Percentiles rank a stretch among this genome's conserved stretches.
Conservation (phyloP, 75 land plant genomes). For the Selaginella moellendorffii region DNA sequence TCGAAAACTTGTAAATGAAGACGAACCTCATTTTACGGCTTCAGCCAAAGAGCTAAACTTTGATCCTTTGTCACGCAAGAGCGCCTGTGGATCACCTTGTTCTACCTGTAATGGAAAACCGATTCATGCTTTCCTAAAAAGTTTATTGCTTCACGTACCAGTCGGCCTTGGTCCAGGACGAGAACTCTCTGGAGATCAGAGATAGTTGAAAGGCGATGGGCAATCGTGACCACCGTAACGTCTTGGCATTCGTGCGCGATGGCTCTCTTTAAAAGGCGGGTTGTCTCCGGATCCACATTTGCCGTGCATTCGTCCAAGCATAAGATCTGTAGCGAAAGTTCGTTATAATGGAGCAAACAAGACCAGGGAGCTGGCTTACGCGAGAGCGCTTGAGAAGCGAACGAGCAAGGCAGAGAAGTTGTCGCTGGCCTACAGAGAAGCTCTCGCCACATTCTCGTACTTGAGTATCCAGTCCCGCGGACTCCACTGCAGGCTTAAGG, state of each 20-base stretch:
- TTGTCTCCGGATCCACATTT: slow-evolving; percentile 68
- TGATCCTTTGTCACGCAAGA: slow-evolving; percentile 38
- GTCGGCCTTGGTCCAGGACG: slow-evolving; percentile 57
- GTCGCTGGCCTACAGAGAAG: slow-evolving; percentile 89
- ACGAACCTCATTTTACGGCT: too few relatives aligned
- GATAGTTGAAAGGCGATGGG: slow-evolving; percentile 83
- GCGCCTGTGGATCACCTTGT: slow-evolving; percentile 59
- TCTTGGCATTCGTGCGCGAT: slow-evolving; percentile 57
- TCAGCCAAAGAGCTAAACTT: slow-evolving; percentile 54
- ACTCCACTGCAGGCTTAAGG: slow-evolving; percentile 44
- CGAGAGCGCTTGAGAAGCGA: slow-evolving; percentile 34
- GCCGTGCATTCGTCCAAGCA: slow-evolving; percentile 99
- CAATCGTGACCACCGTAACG: slow-evolving; percentile 81
- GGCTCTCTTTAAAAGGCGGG: slow-evolving; percentile 45
- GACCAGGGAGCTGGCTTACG: slow-evolving; percentile 63
- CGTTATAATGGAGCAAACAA: slow-evolving; percentile 15
- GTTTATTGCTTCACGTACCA: slow-evolving; percentile 33
- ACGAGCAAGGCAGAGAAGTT: slow-evolving; percentile 88
- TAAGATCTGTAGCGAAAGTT: slow-evolving; percentile 38
- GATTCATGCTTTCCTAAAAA: not conserved
- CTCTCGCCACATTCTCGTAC: slow-evolving; percentile 54
- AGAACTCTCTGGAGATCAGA: slow-evolving; percentile 50
- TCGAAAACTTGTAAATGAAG: too few relatives aligned
- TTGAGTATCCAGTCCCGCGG: slow-evolving; percentile 58
- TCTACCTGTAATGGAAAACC: slow-evolving; percentile 43